Conservation (phyloP, 306 rosid genomes). For the Pyrus betulifolia region DNA sequence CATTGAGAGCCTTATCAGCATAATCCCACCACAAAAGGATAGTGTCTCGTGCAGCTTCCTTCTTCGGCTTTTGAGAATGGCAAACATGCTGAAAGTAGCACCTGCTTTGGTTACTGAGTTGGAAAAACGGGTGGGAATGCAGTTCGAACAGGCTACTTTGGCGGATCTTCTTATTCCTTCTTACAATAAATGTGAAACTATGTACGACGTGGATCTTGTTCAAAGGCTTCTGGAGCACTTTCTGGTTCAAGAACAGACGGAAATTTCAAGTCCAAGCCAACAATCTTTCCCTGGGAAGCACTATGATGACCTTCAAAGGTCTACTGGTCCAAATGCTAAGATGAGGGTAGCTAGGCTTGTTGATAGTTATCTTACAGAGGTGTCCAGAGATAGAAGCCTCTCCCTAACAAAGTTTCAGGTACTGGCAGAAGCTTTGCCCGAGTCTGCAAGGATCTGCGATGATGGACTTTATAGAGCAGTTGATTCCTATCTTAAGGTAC, state of each 20-base stretch:
- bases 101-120: slow-evolving; percentile 87
- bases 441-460: slow-evolving; percentile 89
- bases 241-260: slow-evolving; percentile 86
- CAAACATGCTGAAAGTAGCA: slow-evolving; percentile 80
- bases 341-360: slow-evolving; percentile 95
- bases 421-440: slow-evolving; percentile 98
- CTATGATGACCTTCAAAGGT: slow-evolving; percentile 35
- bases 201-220: slow-evolving; percentile 89
- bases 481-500: slow-evolving; percentile 93
- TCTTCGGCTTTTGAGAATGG: slow-evolving; percentile 80
- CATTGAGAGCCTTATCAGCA: slow-evolving; percentile 87
- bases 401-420: slow-evolving; percentile 96
- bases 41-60: slow-evolving; percentile 93
- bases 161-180: slow-evolving; percentile 79
- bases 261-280: slow-evolving; percentile 62
- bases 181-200: slow-evolving; percentile 56
- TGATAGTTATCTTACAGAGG: slow-evolving; percentile 95
- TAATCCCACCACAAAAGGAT: slow-evolving; percentile 92
- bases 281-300: slow-evolving; percentile 54
- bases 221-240: slow-evolving; percentile 94
- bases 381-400: slow-evolving; percentile 84
- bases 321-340: slow-evolving; percentile 59
- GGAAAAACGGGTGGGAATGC: slow-evolving; percentile 98
- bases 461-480: slow-evolving; percentile 98
- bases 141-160: slow-evolving; percentile 82